These are phyloP conservation scores for Chytridiales sp. DNA, from an alignment of 371 early-diverging fungal genomes.

Conservation along the genomic window DNA sequence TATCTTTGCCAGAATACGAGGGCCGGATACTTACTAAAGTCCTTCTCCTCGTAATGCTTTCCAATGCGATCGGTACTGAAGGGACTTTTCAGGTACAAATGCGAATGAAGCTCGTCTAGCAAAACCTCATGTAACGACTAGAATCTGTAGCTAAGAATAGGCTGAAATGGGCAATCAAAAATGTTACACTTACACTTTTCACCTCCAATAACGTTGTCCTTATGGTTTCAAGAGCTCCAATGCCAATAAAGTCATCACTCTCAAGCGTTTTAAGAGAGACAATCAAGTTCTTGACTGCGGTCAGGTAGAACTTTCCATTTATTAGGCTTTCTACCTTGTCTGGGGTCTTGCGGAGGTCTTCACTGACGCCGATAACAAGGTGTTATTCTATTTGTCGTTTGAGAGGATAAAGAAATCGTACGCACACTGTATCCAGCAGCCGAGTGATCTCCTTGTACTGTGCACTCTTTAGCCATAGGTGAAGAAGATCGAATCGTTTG, in stretches of 20 bases:
- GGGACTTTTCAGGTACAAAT: constrained; percentile 84
- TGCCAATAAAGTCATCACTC: constrained; percentile 72
- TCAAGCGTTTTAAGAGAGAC: constrained; percentile 66
- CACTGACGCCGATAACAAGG: constrained; percentile 49
- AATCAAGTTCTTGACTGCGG: constrained; percentile 72
- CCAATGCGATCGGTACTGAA: constrained; percentile 33
- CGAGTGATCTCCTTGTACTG: constrained; percentile 82
- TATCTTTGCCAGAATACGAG: no score
- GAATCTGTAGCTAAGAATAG: not conserved
- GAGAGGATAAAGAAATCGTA: not conserved
- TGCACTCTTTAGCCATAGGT: constrained; percentile 75
- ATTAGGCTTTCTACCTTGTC: constrained; percentile 73
- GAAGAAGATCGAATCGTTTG: constrained; percentile 72
- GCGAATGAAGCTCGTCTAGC: constrained; percentile 89
- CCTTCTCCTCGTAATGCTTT: not conserved
- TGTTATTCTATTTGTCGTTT: not conserved
- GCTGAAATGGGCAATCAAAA: not conserved
- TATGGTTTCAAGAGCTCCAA: constrained; percentile 82
- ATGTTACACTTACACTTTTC: constrained; percentile 13
- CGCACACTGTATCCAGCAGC: constrained; percentile 73
- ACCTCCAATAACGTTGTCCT: constrained; percentile 63
- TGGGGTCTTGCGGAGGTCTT: constrained; percentile 76
- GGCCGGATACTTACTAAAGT: no score
- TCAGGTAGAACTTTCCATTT: constrained; percentile 75
- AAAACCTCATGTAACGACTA: constrained; percentile 70